These are phyloP conservation scores for Solanum tarijense DNA, from an alignment of 257 asterid genomes.

Conservation along the genomic window DNA sequence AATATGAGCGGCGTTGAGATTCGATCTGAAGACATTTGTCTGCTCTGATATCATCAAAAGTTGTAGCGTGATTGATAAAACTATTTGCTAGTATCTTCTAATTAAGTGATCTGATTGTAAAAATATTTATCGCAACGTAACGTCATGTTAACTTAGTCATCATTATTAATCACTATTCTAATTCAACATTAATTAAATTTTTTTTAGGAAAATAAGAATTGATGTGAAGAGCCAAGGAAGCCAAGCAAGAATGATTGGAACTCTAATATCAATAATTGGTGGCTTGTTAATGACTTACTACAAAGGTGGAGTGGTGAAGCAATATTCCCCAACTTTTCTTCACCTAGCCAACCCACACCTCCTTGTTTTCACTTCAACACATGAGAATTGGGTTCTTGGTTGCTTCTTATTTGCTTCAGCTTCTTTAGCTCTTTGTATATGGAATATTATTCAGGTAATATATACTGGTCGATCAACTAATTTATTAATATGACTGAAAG, in stretches of 20 bases:
- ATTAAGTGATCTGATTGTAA: background rate
- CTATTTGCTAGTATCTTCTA: background rate
- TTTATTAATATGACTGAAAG: background rate
- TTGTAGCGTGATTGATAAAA: background rate
- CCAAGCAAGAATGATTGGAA: conserved; percentile 52
- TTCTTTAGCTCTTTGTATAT: conserved; percentile 39
- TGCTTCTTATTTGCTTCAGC: conserved; percentile 58
- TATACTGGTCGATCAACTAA: background rate
- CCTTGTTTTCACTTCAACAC: conserved; percentile 45
- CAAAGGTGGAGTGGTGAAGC: conserved; percentile 46
- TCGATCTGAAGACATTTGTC: fast-evolving
- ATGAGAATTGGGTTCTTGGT: conserved; percentile 66
- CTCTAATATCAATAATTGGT: conserved; percentile 43
- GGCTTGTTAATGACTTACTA: conserved; percentile 42
- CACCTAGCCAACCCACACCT: conserved; percentile 16
- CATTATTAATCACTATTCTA: background rate
- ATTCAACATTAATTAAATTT: background rate
- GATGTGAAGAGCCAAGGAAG: conserved; percentile 38
- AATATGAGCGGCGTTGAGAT: fast-evolving
- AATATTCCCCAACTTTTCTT: conserved; percentile 17
- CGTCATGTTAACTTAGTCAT: too few relatives aligned
- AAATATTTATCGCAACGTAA: too few relatives aligned
- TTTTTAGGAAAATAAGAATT: conserved; percentile 29
- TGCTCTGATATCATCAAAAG: too few relatives aligned
- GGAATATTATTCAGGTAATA: conserved; percentile 64